phyloP scores from a whole-genome alignment of 169 alveolate species.

The Cryptosporidium muris region DNA sequence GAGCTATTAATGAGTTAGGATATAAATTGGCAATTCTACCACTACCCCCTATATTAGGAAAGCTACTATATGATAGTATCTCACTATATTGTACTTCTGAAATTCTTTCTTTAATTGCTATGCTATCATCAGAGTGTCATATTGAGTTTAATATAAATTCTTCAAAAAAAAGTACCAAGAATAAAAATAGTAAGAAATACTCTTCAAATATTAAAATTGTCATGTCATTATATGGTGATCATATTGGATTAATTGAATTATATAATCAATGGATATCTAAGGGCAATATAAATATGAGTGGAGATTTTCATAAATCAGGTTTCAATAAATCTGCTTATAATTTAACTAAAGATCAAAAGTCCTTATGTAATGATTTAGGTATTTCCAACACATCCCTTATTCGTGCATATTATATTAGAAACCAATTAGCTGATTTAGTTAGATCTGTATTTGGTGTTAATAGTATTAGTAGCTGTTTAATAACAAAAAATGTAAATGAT shows the following conservation, averaged over 20 bases:
- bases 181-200: slow-evolving; percentile 45
- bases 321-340: background rate
- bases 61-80: slow-evolving; percentile 85
- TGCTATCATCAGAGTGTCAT: slow-evolving; percentile 81
- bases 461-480: slow-evolving; percentile 32
- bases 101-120: slow-evolving; percentile 87
- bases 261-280: slow-evolving; percentile 43
- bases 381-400: slow-evolving; percentile 34
- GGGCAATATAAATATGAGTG: background rate
- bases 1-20: slow-evolving; percentile 80
- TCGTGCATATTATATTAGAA: slow-evolving; percentile 70
- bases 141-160: slow-evolving; percentile 10
- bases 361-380: slow-evolving; percentile 65
- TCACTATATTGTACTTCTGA: slow-evolving; percentile 89
- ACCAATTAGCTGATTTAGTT: slow-evolving; percentile 51
- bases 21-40: slow-evolving; percentile 85
- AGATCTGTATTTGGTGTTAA: slow-evolving; percentile 25
- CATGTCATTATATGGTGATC: slow-evolving; percentile 63
- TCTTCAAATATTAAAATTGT: slow-evolving; percentile 38
- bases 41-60: slow-evolving; percentile 88
- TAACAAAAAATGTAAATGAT: background rate
- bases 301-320: background rate
- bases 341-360: slow-evolving; percentile 4
- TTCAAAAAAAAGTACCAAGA: slow-evolving; percentile 71
- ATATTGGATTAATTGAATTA: slow-evolving; percentile 40